Percentiles rank a stretch among this genome's conserved stretches.
Evolutionary conservation across 331 rosid species (phyloP).

Genomic region (Phaseolus coccineus): DNA sequence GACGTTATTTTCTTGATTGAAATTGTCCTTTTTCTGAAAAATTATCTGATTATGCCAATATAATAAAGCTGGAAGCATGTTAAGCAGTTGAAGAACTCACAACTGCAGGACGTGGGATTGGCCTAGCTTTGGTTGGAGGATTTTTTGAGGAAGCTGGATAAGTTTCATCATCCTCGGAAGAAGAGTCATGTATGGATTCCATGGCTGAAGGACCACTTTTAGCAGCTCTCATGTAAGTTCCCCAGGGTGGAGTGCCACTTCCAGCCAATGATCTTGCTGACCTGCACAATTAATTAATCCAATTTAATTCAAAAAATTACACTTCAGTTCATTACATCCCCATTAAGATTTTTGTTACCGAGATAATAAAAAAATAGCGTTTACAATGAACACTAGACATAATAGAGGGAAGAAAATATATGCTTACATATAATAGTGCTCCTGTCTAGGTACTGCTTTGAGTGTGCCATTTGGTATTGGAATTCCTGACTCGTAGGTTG

Average conservation of each 20-base stretch:
- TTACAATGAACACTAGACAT: background rate
- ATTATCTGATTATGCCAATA: too few species aligned
- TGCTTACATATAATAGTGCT: conserved; percentile 67
- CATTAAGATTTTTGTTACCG: background rate
- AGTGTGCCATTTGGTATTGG: conserved; percentile 60
- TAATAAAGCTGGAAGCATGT: background rate
- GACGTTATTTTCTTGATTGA: too few species aligned
- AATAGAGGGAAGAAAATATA: background rate
- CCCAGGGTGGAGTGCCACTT: conserved; percentile 78
- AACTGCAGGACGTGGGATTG: conserved; percentile 60
- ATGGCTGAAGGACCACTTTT: conserved; percentile 81
- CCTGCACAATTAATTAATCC: conserved; percentile 49
- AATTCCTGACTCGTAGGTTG: conserved; percentile 45
- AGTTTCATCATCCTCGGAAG: conserved; percentile 72
- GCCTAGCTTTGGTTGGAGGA: conserved; percentile 51
- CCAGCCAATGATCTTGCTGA: conserved; percentile 88
- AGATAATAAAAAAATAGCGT: background rate
- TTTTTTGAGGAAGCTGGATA: conserved; percentile 24
- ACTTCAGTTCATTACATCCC: background rate
- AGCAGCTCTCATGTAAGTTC: conserved; percentile 61
- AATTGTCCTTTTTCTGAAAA: too few species aligned
- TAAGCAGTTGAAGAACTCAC: conserved; percentile 35
- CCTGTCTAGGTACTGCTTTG: conserved; percentile 59
- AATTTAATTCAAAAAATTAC: background rate
- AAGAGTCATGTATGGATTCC: conserved; percentile 53